A percentile compares a stretch with the other conserved stretches of the same genome.
Evolutionary conservation across 108 stramenopile species (phyloP).

Genomic region (Nannochloropsis oceanica): DNA sequence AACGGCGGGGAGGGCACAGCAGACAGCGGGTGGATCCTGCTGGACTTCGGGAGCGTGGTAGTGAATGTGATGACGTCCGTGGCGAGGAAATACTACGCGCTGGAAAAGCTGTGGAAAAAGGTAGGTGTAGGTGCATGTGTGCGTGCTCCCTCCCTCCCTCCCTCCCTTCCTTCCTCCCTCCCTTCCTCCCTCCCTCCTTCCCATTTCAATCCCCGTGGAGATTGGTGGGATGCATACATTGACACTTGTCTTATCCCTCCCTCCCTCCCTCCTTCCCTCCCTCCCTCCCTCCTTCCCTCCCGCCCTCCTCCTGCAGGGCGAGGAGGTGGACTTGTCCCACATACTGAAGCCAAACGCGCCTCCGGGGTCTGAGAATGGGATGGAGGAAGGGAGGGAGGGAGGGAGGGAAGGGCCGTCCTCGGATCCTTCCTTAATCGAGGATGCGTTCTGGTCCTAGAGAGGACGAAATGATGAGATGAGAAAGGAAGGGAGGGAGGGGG

Average conservation of each 20-base stretch:
- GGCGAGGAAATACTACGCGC: constrained; percentile 65
- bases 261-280: neutral
- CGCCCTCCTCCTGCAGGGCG: neutral
- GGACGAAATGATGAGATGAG: no score
- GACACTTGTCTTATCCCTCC: neutral
- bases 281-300: neutral
- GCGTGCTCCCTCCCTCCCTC: neutral
- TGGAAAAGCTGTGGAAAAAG: constrained; percentile 61
- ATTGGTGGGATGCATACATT: neutral
- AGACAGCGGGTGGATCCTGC: constrained; percentile 74
- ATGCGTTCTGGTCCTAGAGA: neutral
- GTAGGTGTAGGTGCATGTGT: neutral
- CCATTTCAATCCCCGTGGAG: neutral
- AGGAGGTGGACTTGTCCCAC: neutral
- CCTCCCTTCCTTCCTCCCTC: neutral
- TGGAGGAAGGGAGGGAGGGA: neutral
- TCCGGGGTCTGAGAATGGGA: neutral
- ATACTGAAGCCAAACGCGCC: neutral
- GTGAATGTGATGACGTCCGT: constrained; percentile 82
- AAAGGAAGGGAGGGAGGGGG: neutral
- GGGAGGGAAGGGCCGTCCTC: neutral
- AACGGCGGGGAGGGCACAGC: constrained; percentile 48
- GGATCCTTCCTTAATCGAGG: neutral
- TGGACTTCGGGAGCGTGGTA: constrained; percentile 78
- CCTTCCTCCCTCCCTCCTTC: neutral